Evolutionary conservation across 352 stramenopile species (phyloP).

Genomic region (Lagenidium sp.): DNA sequence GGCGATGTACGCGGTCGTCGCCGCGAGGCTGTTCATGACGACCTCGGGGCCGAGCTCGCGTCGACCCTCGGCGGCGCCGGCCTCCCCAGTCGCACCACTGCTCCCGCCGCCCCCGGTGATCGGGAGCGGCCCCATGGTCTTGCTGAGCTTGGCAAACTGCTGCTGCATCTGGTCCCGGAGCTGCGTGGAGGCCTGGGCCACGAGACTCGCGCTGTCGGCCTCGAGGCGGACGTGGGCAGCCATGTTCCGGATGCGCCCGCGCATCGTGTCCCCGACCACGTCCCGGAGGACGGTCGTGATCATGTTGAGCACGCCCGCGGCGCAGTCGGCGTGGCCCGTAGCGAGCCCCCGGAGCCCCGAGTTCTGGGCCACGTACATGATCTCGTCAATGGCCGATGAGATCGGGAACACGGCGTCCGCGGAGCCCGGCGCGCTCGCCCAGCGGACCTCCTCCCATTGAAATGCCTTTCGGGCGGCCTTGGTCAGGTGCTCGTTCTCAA

Average conservation of each 20-base stretch:
- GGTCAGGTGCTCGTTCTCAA: slow-evolving; percentile 74
- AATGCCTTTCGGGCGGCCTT: slow-evolving; percentile 77
- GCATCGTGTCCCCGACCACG: slow-evolving; percentile 72
- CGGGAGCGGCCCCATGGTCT: slow-evolving; percentile 54
- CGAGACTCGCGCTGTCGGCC: slow-evolving; percentile 17
- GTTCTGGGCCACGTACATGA: slow-evolving; percentile 83
- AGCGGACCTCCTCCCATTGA: slow-evolving; percentile 76
- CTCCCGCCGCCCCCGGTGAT: slow-evolving; percentile 2
- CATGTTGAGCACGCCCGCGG: slow-evolving; percentile 77
- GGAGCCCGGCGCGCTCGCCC: slow-evolving; percentile 21
- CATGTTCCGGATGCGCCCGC: slow-evolving; percentile 68
- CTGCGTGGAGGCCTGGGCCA: slow-evolving; percentile 30
- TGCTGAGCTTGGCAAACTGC: slow-evolving; percentile 80
- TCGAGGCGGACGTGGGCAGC: slow-evolving; percentile 46
- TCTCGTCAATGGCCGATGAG: slow-evolving; percentile 80
- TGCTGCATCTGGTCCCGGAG: slow-evolving; percentile 84
- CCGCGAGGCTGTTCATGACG: slow-evolving; percentile 77
- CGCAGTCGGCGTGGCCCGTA: slow-evolving; percentile 76
- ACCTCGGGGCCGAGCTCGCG: slow-evolving; percentile 65
- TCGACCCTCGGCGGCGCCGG: slow-evolving; percentile 19
- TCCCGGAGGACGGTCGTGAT: slow-evolving; percentile 79
- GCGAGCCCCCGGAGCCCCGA: slow-evolving; percentile 70
- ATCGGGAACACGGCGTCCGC: slow-evolving; percentile 53
- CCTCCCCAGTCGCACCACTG: slow-evolving; percentile 12
- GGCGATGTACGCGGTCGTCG: slow-evolving; percentile 63